Conservation (phyloP, 768 basidiomycete species). For the Gymnopilus junonius region DNA sequence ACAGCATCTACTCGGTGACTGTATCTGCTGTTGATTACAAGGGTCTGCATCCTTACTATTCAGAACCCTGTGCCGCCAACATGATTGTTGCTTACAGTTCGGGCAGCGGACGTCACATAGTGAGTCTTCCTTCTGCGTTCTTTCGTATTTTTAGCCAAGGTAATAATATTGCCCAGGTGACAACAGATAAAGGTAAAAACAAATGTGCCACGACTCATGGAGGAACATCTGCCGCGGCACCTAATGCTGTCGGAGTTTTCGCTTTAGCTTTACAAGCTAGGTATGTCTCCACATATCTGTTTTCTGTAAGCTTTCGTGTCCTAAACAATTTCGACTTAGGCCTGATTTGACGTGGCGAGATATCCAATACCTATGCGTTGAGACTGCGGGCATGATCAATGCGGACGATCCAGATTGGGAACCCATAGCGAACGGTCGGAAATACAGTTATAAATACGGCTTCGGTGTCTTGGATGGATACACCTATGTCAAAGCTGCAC, state of each 20-base stretch:
- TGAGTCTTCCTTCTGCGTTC: constrained; percentile 44
- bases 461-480: constrained; percentile 90
- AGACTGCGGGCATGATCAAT: constrained; percentile 79
- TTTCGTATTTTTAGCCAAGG: background rate
- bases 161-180: constrained; percentile 70
- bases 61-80: constrained; percentile 97
- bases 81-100: constrained; percentile 97
- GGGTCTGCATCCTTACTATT: constrained; percentile 95
- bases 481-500: constrained; percentile 78
- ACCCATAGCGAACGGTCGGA: constrained; percentile 66
- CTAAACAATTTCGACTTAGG: constrained; percentile 40
- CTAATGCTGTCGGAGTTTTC: constrained; percentile 93
- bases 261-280: constrained; percentile 88
- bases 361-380: constrained; percentile 87
- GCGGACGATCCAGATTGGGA: constrained; percentile 96
- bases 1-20: constrained; percentile 95
- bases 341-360: constrained; percentile 98
- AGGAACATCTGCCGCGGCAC: constrained; percentile 97
- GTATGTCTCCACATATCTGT: constrained; percentile 42
- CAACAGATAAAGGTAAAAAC: constrained; percentile 90
- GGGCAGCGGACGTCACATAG: constrained; percentile 91
- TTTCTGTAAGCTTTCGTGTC: constrained; percentile 11
- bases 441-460: constrained; percentile 90
- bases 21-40: constrained; percentile 95
- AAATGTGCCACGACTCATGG: constrained; percentile 85